These are phyloP conservation scores for Xylariomycetidae sp. DNA, from an alignment of 2,329 filamentous ascomycete genomes.

Conservation along the genomic window DNA sequence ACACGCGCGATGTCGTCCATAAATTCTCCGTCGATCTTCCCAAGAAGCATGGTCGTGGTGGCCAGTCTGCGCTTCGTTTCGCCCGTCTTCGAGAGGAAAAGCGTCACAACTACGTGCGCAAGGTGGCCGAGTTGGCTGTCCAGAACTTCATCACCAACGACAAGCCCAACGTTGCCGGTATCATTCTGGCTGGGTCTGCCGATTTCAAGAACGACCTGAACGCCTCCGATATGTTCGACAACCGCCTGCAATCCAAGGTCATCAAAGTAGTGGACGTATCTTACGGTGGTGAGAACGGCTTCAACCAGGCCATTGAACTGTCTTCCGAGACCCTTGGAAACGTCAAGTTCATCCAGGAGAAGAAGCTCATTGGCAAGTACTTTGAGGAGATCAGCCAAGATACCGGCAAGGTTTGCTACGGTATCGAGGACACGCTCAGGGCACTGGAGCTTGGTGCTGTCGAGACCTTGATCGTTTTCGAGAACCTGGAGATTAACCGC, in stretches of 20 bases:
- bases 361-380: constrained; percentile 98
- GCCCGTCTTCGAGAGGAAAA: constrained; percentile 99
- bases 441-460: constrained; percentile 92
- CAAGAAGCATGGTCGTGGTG: constrained; percentile 99
- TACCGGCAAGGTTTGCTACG: constrained; percentile 94
- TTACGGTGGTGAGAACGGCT: constrained; percentile 97
- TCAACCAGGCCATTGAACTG: constrained; percentile 98
- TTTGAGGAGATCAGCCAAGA: constrained; percentile 99
- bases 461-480: constrained; percentile 91
- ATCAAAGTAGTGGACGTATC: constrained; percentile 99
- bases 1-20: constrained; percentile 93
- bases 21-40: constrained; percentile 98
- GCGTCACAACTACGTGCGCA: constrained; percentile 99
- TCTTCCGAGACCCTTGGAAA: constrained; percentile 93
- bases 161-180: constrained; percentile 94
- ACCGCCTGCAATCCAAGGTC: constrained; percentile 85
- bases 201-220: constrained; percentile 99
- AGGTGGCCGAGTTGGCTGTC: constrained; percentile 94
- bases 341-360: constrained; percentile 99
- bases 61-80: constrained; percentile 98
- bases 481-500: constrained; percentile 92
- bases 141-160: constrained; percentile 99
- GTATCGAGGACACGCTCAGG: constrained; percentile 96
- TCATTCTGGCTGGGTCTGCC: constrained; percentile 93
- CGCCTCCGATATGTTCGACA: constrained; percentile 94